These are phyloP conservation scores for Chrysoporthe puriensis DNA, from an alignment of 2,329 filamentous ascomycete genomes.

Conservation along the genomic window DNA sequence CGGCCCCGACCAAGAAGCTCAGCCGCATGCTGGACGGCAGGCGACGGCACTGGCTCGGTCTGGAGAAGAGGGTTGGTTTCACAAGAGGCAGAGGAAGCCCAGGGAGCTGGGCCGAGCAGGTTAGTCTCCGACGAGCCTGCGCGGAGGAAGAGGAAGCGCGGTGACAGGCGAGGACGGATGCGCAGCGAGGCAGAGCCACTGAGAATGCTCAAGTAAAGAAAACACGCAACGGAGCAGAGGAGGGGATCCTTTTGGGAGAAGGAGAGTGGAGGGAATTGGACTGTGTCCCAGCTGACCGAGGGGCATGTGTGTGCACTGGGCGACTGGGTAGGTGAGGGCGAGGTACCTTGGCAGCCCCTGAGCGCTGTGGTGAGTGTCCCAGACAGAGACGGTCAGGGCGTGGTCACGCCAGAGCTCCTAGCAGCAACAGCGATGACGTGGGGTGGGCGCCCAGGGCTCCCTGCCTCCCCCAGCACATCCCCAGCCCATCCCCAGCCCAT, in stretches of 20 bases:
- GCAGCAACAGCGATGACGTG: slow-evolving; percentile 16
- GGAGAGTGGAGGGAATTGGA: not conserved
- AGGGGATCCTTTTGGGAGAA: not conserved
- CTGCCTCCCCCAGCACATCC: too few relatives aligned
- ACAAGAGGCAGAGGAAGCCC: not conserved
- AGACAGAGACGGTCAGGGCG: too few relatives aligned
- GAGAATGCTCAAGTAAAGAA: not conserved
- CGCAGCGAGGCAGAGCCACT: not conserved
- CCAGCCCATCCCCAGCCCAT: too few relatives aligned
- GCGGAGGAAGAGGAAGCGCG: slow-evolving; percentile 12
- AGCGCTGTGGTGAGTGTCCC: too few relatives aligned
- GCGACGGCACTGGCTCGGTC: not conserved
- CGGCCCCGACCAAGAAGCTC: slow-evolving; percentile 38
- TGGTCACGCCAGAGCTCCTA: slow-evolving; percentile 18
- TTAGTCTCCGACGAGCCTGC: slow-evolving; percentile 24
- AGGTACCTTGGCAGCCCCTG: too few relatives aligned
- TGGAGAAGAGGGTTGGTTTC: not conserved
- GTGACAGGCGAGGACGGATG: not conserved
- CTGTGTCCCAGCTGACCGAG: slow-evolving; percentile 2
- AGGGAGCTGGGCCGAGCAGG: not conserved
- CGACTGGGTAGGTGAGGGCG: too few relatives aligned
- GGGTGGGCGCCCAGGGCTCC: slow-evolving; percentile 2
- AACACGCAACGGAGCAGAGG: not conserved
- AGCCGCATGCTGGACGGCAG: slow-evolving; percentile 35
- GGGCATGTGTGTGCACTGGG: not conserved